Conservation (phyloP, 2,329 filamentous ascomycete species). For the Claviceps sp. region DNA sequence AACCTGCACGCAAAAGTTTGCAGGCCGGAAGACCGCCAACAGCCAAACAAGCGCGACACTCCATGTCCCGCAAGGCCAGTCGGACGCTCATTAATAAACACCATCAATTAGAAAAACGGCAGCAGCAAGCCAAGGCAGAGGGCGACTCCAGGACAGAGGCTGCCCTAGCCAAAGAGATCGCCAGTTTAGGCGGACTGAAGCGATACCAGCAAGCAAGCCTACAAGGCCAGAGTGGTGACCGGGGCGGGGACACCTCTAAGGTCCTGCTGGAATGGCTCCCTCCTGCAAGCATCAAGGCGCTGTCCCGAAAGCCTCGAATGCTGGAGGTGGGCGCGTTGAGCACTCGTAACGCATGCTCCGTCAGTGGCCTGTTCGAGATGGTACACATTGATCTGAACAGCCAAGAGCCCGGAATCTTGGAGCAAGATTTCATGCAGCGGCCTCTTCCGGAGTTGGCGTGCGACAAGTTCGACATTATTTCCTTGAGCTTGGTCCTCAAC, state of each 20-base stretch:
- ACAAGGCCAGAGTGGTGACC: slow-evolving; percentile 51
- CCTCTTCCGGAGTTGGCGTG: slow-evolving; percentile 50
- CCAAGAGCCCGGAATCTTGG: slow-evolving; percentile 63
- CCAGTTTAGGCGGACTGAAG: slow-evolving; percentile 45
- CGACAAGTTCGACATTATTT: slow-evolving; percentile 77
- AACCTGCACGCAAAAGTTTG: slow-evolving; percentile 29
- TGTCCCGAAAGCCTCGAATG: slow-evolving; percentile 38
- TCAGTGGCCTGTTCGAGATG: slow-evolving; percentile 55
- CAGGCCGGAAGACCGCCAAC: slow-evolving; percentile 42
- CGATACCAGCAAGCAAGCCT: slow-evolving; percentile 55
- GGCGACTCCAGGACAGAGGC: slow-evolving; percentile 36
- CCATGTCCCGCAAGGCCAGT: slow-evolving; percentile 52
- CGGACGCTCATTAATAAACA: slow-evolving; percentile 51
- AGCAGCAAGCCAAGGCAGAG: slow-evolving; percentile 37
- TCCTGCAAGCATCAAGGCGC: slow-evolving; percentile 14
- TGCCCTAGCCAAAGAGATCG: slow-evolving; percentile 38
- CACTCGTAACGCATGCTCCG: slow-evolving; percentile 71
- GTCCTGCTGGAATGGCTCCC: slow-evolving; percentile 51
- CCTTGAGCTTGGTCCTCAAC: slow-evolving; percentile 84
- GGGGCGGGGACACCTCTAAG: slow-evolving; percentile 53
- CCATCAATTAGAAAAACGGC: slow-evolving; percentile 51
- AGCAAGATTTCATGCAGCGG: slow-evolving; percentile 90
- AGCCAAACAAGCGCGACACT: slow-evolving; percentile 31
- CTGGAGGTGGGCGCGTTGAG: slow-evolving; percentile 86
- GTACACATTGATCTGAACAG: slow-evolving; percentile 84